These are phyloP conservation scores for Arachnomyces sp. DNA, from an alignment of 2,329 filamentous ascomycete genomes.

Conservation along the genomic window DNA sequence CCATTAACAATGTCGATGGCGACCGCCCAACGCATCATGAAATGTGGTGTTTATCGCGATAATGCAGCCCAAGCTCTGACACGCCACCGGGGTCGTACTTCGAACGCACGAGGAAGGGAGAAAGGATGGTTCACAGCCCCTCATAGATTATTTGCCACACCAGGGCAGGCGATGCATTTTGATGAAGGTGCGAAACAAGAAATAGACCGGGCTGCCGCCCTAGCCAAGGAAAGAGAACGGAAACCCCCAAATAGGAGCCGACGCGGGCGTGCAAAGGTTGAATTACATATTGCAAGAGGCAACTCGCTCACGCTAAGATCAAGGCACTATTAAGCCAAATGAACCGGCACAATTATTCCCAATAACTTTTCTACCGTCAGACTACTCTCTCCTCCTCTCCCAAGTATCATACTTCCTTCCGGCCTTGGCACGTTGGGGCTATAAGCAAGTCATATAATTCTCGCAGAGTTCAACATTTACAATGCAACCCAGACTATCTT, in stretches of 20 bases:
- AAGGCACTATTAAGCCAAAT: constrained; percentile 35
- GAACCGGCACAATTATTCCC: too few species aligned
- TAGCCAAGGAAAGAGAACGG: constrained; percentile 36
- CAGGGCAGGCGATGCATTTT: constrained; percentile 47
- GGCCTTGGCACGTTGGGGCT: too few species aligned
- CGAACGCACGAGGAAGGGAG: constrained; percentile 49
- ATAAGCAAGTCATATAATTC: too few species aligned
- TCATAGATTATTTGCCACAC: constrained; percentile 51
- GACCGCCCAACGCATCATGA: constrained; percentile 58
- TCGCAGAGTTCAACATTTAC: too few species aligned
- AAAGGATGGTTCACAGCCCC: constrained; percentile 47
- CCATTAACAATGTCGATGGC: too few species aligned
- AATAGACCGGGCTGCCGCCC: constrained; percentile 49
- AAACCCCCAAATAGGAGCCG: constrained; percentile 59
- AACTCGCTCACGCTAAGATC: constrained; percentile 47
- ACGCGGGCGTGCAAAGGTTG: constrained; percentile 59
- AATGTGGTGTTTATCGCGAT: constrained; percentile 50
- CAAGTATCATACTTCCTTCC: too few species aligned
- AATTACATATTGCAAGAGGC: constrained; percentile 58
- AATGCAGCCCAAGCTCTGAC: constrained; percentile 42
- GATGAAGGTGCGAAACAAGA: constrained; percentile 53
- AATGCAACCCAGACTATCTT: too few species aligned
- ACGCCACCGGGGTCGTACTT: constrained; percentile 40
- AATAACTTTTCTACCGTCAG: too few species aligned
- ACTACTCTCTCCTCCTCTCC: too few species aligned